A percentile compares a stretch with the other conserved stretches of the same genome.
phyloP scores from a whole-genome alignment of 345 rosid genomes.

The Cardamine resedifolia region DNA sequence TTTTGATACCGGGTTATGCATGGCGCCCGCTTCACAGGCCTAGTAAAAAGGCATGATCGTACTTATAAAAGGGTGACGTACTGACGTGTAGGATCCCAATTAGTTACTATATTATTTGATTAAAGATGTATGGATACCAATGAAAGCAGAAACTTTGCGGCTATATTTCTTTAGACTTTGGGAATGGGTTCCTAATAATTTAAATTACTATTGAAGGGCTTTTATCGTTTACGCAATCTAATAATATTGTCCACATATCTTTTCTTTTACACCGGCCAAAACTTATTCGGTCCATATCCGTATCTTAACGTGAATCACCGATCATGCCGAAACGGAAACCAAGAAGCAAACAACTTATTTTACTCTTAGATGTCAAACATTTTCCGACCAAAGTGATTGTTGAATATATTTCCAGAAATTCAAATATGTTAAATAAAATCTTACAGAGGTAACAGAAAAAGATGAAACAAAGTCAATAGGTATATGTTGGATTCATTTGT shows the following conservation, averaged over 20 bases:
- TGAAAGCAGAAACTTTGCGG: slow-evolving; percentile 32
- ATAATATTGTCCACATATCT: slow-evolving; percentile 29
- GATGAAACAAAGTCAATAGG: neutral
- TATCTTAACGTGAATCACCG: slow-evolving; percentile 11
- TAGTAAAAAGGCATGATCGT: neutral
- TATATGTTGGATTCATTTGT: neutral
- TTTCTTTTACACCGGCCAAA: slow-evolving; percentile 36
- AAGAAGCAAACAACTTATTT: neutral
- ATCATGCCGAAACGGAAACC: slow-evolving; percentile 1
- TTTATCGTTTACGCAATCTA: slow-evolving; percentile 27
- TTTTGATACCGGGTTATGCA: no score
- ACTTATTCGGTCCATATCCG: slow-evolving; percentile 24
- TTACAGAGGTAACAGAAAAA: neutral
- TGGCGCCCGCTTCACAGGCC: no score
- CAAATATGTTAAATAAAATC: neutral
- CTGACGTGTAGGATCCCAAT: neutral
- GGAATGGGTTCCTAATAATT: slow-evolving; percentile 12
- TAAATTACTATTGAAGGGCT: neutral
- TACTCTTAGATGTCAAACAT: neutral
- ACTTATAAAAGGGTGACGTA: slow-evolving; percentile 1
- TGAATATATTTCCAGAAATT: neutral
- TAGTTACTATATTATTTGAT: neutral
- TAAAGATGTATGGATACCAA: slow-evolving; percentile 30
- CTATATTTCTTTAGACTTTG: neutral
- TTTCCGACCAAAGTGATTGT: neutral